Conservation (phyloP, 2,329 filamentous ascomycete genomes). For the Mycocentrospora acerina region DNA sequence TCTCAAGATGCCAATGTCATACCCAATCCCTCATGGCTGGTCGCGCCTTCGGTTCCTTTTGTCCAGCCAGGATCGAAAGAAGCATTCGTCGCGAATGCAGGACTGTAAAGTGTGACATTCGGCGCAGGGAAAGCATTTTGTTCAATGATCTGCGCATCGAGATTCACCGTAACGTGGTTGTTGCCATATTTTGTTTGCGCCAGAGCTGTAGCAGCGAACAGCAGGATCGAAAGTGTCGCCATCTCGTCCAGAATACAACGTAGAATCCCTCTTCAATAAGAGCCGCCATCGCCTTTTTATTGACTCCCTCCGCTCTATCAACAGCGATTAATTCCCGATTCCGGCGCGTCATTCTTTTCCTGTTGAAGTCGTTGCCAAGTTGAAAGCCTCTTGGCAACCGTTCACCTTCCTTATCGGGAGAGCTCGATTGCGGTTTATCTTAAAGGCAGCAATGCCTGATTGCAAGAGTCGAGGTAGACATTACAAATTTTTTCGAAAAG, state of each 20-base stretch:
- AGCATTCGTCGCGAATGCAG: conserved; percentile 32
- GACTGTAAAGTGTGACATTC: conserved; percentile 31
- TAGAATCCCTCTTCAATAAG: background rate
- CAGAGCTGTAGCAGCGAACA: conserved; percentile 15
- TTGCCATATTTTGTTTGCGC: conserved; percentile 35
- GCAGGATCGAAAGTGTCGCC: conserved; percentile 6
- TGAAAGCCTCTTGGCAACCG: no score
- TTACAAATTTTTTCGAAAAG: no score
- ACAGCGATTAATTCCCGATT: no score
- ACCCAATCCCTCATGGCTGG: conserved; percentile 26
- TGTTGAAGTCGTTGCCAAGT: no score
- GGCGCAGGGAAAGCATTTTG: conserved; percentile 37
- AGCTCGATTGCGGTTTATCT: no score
- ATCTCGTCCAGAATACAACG: conserved; percentile 1
- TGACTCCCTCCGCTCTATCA: no score
- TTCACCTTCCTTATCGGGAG: no score
- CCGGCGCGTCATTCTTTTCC: no score
- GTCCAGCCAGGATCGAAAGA: conserved; percentile 30
- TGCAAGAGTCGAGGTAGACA: no score
- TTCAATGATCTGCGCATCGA: conserved; percentile 36
- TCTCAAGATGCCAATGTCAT: background rate
- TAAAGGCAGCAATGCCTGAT: no score
- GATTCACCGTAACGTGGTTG: conserved; percentile 28
- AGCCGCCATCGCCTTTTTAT: conserved; percentile 5
- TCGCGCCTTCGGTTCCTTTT: conserved; percentile 36